Conservation (phyloP, 257 asterid genomes). For the Penstemon davidsonii region DNA sequence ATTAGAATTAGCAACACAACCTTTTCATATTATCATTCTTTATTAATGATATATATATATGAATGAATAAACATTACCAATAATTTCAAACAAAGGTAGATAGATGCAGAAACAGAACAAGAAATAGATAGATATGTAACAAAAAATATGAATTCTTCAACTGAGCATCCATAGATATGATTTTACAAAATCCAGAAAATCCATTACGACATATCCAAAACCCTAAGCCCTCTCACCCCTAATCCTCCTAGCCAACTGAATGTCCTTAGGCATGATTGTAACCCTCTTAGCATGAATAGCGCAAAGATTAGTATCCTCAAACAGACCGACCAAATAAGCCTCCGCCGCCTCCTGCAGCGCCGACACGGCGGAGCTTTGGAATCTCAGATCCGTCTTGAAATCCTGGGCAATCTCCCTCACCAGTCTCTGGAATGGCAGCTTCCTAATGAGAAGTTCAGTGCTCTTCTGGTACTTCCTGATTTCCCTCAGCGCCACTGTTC, state of each 20-base stretch:
- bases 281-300: constrained; percentile 43
- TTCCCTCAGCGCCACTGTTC: constrained; percentile 38
- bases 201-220: neutral
- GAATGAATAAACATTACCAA: too few species aligned
- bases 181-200: too few species aligned
- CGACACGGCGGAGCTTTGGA: constrained; percentile 40
- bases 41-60: too few species aligned
- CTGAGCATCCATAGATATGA: neutral
- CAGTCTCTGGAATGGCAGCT: constrained; percentile 40
- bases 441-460: constrained; percentile 35
- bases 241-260: constrained; percentile 41
- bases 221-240: constrained; percentile 40
- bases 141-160: neutral
- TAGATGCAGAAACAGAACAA: too few species aligned
- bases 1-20: too few species aligned
- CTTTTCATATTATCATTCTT: too few species aligned
- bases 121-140: too few species aligned
- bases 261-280: constrained; percentile 39
- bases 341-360: constrained; percentile 45
- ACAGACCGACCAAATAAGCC: constrained; percentile 39
- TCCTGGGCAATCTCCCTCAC: constrained; percentile 43
- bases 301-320: constrained; percentile 39
- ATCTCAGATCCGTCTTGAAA: constrained; percentile 38
- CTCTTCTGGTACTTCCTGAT: constrained; percentile 43
- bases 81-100: too few species aligned